Base-by-base conservation (phyloP, 1,284 basidiomycete species). In the Ustilago curta region DNA sequence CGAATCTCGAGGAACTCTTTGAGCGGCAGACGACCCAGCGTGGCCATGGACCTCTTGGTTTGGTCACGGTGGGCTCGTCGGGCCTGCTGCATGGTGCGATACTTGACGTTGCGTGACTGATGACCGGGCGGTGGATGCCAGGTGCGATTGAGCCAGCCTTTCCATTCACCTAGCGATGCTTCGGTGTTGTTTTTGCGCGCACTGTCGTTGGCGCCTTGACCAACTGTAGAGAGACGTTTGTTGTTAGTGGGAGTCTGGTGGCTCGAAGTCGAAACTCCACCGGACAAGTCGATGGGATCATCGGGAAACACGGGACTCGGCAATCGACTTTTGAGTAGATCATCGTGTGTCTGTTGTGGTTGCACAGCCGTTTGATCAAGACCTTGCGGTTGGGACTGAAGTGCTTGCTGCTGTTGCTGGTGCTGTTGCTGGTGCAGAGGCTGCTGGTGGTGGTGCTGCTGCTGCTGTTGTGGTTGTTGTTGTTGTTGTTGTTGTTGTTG, bases 1-100 rank as follows among this genome's bases (percentile, higher is more conserved):
- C 57, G 40, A 51, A 79, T 76, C 59, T 79, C 77, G 35, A 79
- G 53, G 44, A 75, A 79, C 48, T 76, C 74, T 31, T 77, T 77
- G 48, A 79, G 67, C 1, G 77, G 77, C 37, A 79, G 47, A 19
- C 77, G 66, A 16, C 77, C 77, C 3, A 79, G 62, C 11, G 75
- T 79, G 3, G 77, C 73, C 64, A 79, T 74, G 39, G 72, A 76
- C 19, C 76, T 48, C 14, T 76, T 77, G 8, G 76, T 77, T 40
- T 63, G 59, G 39, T 70, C 72, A 14, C 63, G 59, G 27, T 75
- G 72, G 3, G 72, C 72, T 8, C 72, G 63, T 39, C 72, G 58
- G 32, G 72, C 72, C 25, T 60, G 56, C 25, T 75, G 72, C 72
- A 75, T 75, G 57, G 72, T 75, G 31, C 67, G 67, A 35, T 70